Conservation (phyloP, 179 eudicot genomes). For the Silene noctiflora region DNA sequence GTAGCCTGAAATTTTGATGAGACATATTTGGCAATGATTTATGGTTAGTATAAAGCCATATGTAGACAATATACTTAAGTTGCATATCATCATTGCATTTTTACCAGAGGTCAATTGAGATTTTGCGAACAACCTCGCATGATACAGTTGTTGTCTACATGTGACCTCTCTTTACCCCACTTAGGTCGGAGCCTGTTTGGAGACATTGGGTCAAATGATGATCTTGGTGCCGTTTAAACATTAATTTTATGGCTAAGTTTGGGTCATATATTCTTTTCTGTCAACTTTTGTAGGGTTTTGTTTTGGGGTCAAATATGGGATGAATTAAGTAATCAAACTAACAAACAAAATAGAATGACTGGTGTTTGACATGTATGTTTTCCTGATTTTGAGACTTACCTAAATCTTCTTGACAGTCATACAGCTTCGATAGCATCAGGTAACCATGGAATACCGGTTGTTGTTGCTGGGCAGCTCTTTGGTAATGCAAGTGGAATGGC, state of each 20-base stretch:
- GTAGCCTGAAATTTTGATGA: not conserved
- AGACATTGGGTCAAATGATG: no score
- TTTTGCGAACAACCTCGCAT: no score
- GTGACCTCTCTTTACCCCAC: no score
- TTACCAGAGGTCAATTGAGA: no score
- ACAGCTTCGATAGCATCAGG: conserved; percentile 97
- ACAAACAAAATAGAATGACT: not conserved
- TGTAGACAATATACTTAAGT: not conserved
- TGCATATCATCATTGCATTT: not conserved
- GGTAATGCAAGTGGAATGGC: conserved; percentile 99
- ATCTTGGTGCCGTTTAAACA: not conserved
- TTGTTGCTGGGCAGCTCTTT: conserved; percentile 80
- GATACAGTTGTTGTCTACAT: no score
- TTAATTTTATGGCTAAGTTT: not conserved
- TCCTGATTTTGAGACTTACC: not conserved
- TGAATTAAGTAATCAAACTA: not conserved
- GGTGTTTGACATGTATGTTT: not conserved
- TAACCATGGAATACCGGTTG: conserved; percentile 88
- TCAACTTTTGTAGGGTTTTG: not conserved
- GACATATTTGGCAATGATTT: not conserved
- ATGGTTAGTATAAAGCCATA: not conserved
- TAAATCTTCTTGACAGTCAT: conserved; percentile 46
- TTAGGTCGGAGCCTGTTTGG: no score
- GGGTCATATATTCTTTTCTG: not conserved
- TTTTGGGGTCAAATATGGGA: not conserved